Base-by-base conservation (phyloP, 2,329 filamentous ascomycete genomes). In the Penicillium sclerotiorum region DNA sequence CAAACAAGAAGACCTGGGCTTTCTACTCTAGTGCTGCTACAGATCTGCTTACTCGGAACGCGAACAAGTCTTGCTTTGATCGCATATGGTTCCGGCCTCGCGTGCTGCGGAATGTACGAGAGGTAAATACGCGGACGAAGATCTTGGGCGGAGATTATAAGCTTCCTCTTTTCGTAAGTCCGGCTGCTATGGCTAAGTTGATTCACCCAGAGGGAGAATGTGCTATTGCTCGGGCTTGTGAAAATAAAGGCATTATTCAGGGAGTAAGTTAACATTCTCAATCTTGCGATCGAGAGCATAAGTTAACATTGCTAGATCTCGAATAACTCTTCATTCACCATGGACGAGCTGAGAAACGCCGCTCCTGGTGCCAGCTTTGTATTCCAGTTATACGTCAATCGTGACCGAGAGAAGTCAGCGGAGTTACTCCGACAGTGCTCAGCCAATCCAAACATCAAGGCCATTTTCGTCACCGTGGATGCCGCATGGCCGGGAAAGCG, bases 21-120 rank as follows among this genome's bases (percentile, higher is more conserved):
- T 88, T 87, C 61, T 81, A 85, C 62, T 86, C 82, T 17, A 86
- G 83, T 8, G 85, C 84, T 2, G 81, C 85, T 9, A 87, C 83
- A 5, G 85, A 77, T 78, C 59, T 80, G 4, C 82, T 85, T 30
- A 81, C 84, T 40, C 75, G 77, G 2, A 67, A 75, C 20, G 73
- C 74, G 42, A 88, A 88, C 64, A 75, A 72, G 20, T 72, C 76
- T 0, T 72, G 77, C 53, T 85, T 84, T 58, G 70, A 76, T 33
- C 68, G 76, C 21, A 84, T 87, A 55, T 76, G 76, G 65, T 76
- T 88, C 5, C 79, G 85, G 0, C 84, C 83, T 0, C 76, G 82
- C 17, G 75, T 84, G 22, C 69, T 86, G 45, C 72, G 75, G 30
- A 77, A 85, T 58, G 84, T 88, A 5, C 74, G 76, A 13, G 54